Evolutionary conservation across 108 stramenopile species (phyloP), one percentile per base, ranked within the genome.

Genomic region (Cyclotella kingstonii): DNA sequence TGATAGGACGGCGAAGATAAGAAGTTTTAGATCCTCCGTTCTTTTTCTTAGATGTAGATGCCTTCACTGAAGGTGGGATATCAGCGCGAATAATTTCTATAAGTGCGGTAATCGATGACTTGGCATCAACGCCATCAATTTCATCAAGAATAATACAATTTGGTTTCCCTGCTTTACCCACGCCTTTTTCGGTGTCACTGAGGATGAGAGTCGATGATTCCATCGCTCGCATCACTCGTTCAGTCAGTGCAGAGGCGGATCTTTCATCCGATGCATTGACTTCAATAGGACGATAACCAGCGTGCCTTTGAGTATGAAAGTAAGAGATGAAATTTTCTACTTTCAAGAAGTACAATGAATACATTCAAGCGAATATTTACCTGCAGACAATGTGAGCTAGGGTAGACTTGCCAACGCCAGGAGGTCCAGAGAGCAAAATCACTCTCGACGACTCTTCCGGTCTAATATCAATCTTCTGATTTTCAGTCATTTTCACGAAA

Each of bases 221-320:
- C 91, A 89, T 93, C 36, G 97, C 91, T 15, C 84, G 67, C 17
- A 72, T 66, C 7, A 98, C 77, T 21, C 82, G 78, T 58, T 93
- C 91, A 39, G 58, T 78, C 21, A 99, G 72, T n/a, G 79, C 85
- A 0, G 79, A 63, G 1, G 89, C 90, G 4, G 94, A 88, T 46
- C 98, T 78, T 64, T 99, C 98, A 73, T 99, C 98, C 14, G 87
- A 90, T 29, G 96, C 98, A 78, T 99, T 99, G 47, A 99, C 80
- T 70, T 99, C 98, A 25, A 95, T 48, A 6, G 90, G 87, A 19
- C 91, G 77, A 67, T 98, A 98, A 12, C 98, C 98, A 12, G 90
- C 90, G 47, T 95, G 93, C 21, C 68, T 61, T 9, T 77, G 75
- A 34, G 21, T 5, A 50, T 36, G 47, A 23, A 38, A 35, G n/a